Evolutionary conservation across 2,329 filamentous ascomycete genomes (phyloP).

Genomic region (Diaporthe citri): DNA sequence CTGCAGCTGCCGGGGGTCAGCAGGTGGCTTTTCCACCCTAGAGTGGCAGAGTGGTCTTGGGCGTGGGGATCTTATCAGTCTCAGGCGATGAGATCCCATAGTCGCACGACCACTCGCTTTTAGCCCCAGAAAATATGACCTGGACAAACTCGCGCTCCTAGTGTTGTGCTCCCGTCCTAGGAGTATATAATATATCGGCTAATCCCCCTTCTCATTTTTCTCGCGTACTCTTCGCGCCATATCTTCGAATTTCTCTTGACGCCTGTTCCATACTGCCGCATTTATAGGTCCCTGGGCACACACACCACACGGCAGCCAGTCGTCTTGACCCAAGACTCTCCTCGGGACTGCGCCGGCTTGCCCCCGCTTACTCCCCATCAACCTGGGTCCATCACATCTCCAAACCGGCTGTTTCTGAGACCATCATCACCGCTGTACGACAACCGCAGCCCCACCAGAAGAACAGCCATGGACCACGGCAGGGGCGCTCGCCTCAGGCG

Average conservation of each 20-base stretch:
- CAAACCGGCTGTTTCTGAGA: conserved; percentile 5
- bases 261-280: neutral
- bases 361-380: neutral
- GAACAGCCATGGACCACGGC: conserved; percentile 49
- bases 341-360: neutral
- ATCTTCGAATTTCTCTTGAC: neutral
- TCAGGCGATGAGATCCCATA: conserved; percentile 38
- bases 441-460: conserved; percentile 26
- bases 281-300: neutral
- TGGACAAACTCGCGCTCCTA: neutral
- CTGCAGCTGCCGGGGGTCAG: conserved; percentile 26
- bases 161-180: neutral
- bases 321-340: neutral
- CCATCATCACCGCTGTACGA: neutral
- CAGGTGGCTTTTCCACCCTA: conserved; percentile 12
- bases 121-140: conserved; percentile 27
- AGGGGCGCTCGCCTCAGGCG: conserved; percentile 54
- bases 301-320: neutral
- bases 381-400: conserved; percentile 31
- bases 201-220: neutral
- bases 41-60: conserved; percentile 6
- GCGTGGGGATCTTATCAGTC: conserved; percentile 29
- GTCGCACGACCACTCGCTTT: conserved; percentile 25
- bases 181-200: neutral
- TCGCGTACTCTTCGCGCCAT: neutral